These are phyloP conservation scores for Alnus glutinosa DNA, from an alignment of 306 rosid species.

Conservation along the genomic window DNA sequence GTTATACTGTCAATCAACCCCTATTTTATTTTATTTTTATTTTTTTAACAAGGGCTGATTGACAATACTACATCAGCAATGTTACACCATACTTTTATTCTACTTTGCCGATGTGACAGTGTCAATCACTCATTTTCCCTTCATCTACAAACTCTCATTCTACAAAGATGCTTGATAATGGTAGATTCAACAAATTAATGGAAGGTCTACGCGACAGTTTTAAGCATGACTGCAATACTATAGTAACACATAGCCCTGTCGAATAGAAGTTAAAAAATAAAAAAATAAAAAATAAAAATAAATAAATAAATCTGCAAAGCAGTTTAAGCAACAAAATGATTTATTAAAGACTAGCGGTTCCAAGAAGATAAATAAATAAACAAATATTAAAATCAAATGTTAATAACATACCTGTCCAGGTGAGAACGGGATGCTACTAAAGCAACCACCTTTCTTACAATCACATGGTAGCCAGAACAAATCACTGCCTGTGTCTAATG, in stretches of 20 bases:
- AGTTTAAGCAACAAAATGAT: neutral
- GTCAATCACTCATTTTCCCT: neutral
- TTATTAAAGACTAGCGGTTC: no score
- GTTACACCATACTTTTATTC: no score
- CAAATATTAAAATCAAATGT: neutral
- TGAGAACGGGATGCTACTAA: slow-evolving; percentile 2
- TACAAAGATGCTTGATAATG: neutral
- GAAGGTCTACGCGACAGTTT: neutral
- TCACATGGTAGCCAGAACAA: slow-evolving; percentile 94
- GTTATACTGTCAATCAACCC: no score
- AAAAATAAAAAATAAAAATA: no score
- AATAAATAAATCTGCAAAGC: neutral
- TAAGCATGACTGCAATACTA: neutral
- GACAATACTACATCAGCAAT: no score
- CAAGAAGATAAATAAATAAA: neutral
- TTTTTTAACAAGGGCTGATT: no score
- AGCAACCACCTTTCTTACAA: slow-evolving; percentile 51
- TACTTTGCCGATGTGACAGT: neutral
- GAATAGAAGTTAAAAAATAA: no score
- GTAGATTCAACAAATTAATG: neutral
- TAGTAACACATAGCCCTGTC: no score
- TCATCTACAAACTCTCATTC: neutral
- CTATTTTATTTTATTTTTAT: no score
- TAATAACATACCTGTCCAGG: slow-evolving; percentile 37
- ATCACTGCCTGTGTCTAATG: slow-evolving; percentile 90